A percentile compares a stretch with the other conserved stretches of the same genome.
phyloP scores from a whole-genome alignment of 2,329 filamentous ascomycete genomes.

The Penicillium thymicola region DNA sequence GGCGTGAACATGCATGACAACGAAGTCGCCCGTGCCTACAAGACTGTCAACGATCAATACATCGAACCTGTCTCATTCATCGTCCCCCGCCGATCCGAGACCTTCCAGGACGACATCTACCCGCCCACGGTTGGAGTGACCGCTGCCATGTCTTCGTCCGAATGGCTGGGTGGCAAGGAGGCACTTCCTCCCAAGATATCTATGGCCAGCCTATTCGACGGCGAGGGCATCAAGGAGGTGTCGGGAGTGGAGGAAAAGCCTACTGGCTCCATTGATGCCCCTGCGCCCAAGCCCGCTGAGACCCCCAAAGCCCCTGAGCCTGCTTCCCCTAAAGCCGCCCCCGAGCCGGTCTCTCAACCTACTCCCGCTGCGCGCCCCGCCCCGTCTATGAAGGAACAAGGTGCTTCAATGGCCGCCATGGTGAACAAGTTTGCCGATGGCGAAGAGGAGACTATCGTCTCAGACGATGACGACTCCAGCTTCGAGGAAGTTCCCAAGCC shows the following conservation, averaged over 20 bases:
- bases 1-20: constrained; percentile 97
- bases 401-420: constrained; percentile 78
- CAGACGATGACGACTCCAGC: constrained; percentile 67
- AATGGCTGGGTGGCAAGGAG: constrained; percentile 86
- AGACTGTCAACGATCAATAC: constrained; percentile 91
- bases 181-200: constrained; percentile 87
- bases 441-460: constrained; percentile 55
- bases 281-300: constrained; percentile 50
- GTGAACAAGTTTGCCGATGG: constrained; percentile 83
- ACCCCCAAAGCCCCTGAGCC: constrained; percentile 36
- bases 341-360: constrained; percentile 32
- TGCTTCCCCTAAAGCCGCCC: constrained; percentile 22
- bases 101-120: constrained; percentile 96
- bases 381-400: constrained; percentile 76
- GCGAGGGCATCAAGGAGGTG: constrained; percentile 74
- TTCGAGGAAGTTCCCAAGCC: constrained; percentile 85
- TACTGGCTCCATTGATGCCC: constrained; percentile 33
- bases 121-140: constrained; percentile 78
- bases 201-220: constrained; percentile 87
- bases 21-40: constrained; percentile 92
- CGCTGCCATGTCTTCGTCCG: constrained; percentile 71
- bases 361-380: constrained; percentile 50
- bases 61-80: constrained; percentile 98
- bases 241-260: constrained; percentile 42
- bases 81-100: constrained; percentile 86